Percentiles rank a stretch among this genome's conserved stretches.
Conservation (phyloP, 106 monocot genomes). For the Xerophyta viscosa region DNA sequence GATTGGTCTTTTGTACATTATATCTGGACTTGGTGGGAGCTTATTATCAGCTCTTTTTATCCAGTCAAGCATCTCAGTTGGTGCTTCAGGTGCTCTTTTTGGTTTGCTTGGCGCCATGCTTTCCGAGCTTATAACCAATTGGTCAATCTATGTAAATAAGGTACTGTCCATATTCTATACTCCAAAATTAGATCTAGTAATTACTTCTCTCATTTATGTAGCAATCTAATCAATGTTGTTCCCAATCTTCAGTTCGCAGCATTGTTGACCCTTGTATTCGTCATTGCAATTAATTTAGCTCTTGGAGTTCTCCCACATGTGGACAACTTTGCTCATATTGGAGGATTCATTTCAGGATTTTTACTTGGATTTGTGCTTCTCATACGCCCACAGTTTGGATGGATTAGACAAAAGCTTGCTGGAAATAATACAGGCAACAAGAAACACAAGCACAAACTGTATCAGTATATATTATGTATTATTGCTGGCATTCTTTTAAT, state of each 20-base stretch:
- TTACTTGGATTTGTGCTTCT: conserved; percentile 28
- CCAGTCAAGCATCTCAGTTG: conserved; percentile 37
- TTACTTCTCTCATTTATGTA: background rate
- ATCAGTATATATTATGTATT: conserved; percentile 16
- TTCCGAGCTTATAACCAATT: conserved; percentile 53
- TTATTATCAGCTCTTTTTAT: conserved; percentile 42
- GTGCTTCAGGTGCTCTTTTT: conserved; percentile 61
- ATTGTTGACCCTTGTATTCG: conserved; percentile 27
- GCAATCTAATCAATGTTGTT: conserved; percentile 1
- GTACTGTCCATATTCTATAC: conserved; percentile 3
- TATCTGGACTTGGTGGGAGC: conserved; percentile 55
- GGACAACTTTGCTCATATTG: conserved; percentile 31
- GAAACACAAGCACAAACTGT: conserved; percentile 20
- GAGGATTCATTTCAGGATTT: conserved; percentile 26
- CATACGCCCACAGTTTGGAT: conserved; percentile 27
- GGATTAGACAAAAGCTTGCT: conserved; percentile 12
- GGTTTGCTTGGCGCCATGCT: conserved; percentile 47
- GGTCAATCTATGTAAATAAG: conserved; percentile 59
- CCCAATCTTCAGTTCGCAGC: conserved; percentile 24
- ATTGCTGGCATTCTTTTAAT: conserved; percentile 9
- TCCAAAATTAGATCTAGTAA: too few species aligned
- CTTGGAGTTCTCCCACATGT: conserved; percentile 45
- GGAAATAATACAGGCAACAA: background rate
- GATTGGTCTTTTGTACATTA: conserved; percentile 36
- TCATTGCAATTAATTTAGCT: conserved; percentile 39